These are phyloP conservation scores for Chimonanthus salicifolius DNA, from an alignment of 164 flowering plant genomes.

Conservation along the genomic window DNA sequence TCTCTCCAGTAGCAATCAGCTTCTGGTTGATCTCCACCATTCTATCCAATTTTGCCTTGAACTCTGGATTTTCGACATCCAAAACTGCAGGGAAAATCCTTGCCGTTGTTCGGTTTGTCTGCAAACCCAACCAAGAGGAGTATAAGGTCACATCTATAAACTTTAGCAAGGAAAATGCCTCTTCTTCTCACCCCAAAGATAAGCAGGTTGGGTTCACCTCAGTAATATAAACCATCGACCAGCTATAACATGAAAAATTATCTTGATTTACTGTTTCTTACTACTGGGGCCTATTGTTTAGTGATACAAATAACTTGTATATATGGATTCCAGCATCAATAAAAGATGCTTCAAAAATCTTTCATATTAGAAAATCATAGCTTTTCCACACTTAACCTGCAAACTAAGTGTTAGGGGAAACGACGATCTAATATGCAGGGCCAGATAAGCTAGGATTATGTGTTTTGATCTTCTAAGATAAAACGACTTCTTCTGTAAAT, in stretches of 20 bases:
- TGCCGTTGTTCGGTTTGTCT: constrained; percentile 97
- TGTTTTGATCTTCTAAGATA: too few species aligned
- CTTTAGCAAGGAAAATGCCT: too few species aligned
- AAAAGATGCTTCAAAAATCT: background rate
- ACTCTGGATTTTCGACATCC: constrained; percentile 97
- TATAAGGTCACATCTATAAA: background rate
- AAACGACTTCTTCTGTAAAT: too few species aligned
- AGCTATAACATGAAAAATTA: background rate
- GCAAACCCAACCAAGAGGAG: constrained; percentile 13
- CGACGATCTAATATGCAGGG: too few species aligned
- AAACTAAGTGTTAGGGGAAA: too few species aligned
- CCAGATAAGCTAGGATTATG: too few species aligned
- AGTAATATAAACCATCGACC: background rate
- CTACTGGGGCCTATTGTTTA: background rate
- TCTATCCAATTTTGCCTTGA: constrained; percentile 84
- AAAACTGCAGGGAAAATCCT: constrained; percentile 94
- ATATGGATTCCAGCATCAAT: too few species aligned
- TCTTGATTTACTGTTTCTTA: background rate
- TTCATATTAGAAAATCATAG: too few species aligned
- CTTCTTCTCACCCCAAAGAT: too few species aligned
- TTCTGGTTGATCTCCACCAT: constrained; percentile 86
- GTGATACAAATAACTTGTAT: background rate
- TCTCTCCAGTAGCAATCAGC: constrained; percentile 60
- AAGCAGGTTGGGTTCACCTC: too few species aligned
- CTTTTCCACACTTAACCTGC: too few species aligned